phyloP scores from a whole-genome alignment of 306 rosid genomes.

The barrel medic (Medicago truncatula) region DNA sequence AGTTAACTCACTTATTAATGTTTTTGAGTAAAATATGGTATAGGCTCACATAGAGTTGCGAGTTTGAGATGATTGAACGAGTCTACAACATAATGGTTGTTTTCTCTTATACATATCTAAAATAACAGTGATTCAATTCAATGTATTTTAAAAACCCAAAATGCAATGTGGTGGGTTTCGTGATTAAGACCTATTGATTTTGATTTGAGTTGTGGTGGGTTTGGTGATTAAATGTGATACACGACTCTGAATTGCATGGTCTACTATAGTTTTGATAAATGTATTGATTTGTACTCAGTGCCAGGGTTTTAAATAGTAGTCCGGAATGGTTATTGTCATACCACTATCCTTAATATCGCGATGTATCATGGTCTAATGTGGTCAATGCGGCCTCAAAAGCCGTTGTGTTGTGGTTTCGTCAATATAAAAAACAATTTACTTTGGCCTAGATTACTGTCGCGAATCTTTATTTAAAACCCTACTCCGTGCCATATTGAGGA shows the following conservation, averaged over 20 bases:
- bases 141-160: not conserved
- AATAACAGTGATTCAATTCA: not conserved
- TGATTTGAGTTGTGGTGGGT: conserved; percentile 2
- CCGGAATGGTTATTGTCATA: not conserved
- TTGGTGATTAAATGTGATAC: conserved; percentile 13
- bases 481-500: too few species aligned
- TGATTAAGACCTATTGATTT: not conserved
- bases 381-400: not conserved
- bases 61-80: not conserved
- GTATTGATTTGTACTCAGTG: conserved; percentile 2
- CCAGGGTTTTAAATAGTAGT: not conserved
- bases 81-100: not conserved
- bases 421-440: too few species aligned
- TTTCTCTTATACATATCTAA: not conserved
- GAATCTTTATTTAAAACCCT: not conserved
- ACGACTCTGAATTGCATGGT: conserved; percentile 29
- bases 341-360: too few species aligned
- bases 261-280: not conserved
- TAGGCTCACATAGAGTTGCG: not conserved
- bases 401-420: not conserved
- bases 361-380: not conserved
- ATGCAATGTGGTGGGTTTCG: not conserved
- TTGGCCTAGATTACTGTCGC: not conserved
- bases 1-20: not conserved
- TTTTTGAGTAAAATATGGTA: not conserved